These are phyloP conservation scores for Ilyonectria robusta DNA, from an alignment of 2,329 filamentous ascomycete genomes.

Conservation along the genomic window DNA sequence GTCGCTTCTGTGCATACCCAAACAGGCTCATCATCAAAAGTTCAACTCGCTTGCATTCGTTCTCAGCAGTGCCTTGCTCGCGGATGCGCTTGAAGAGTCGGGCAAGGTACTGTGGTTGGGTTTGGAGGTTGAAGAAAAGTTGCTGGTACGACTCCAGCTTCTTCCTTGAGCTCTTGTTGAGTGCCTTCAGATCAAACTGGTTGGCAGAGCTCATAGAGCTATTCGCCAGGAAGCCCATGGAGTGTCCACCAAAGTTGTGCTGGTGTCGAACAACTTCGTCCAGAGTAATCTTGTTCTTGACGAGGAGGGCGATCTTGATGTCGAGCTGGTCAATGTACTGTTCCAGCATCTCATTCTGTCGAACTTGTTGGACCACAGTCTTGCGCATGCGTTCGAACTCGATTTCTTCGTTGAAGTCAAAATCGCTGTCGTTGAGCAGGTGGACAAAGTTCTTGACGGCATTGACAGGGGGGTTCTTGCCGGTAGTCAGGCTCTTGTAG, in stretches of 20 bases:
- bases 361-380: slow-evolving; percentile 96
- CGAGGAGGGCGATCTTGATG: slow-evolving; percentile 97
- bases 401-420: slow-evolving; percentile 98
- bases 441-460: slow-evolving; percentile 99
- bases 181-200: slow-evolving; percentile 94
- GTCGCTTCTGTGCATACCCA: slow-evolving; percentile 95
- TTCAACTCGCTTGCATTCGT: slow-evolving; percentile 93
- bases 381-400: slow-evolving; percentile 96
- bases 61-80: slow-evolving; percentile 87
- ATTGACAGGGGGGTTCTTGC: slow-evolving; percentile 96
- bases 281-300: slow-evolving; percentile 99
- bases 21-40: slow-evolving; percentile 97
- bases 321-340: slow-evolving; percentile 99
- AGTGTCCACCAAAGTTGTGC: slow-evolving; percentile 93
- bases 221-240: slow-evolving; percentile 87
- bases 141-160: slow-evolving; percentile 98
- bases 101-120: slow-evolving; percentile 94
- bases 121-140: slow-evolving; percentile 96
- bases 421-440: slow-evolving; percentile 96
- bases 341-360: slow-evolving; percentile 96
- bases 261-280: slow-evolving; percentile 98
- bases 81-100: slow-evolving; percentile 88
- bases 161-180: slow-evolving; percentile 96
- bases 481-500: slow-evolving; percentile 95
- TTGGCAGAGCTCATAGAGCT: slow-evolving; percentile 90